Evolutionary conservation across 108 stramenopile genomes (phyloP).

Genomic region (Skeletonema tropicum): DNA sequence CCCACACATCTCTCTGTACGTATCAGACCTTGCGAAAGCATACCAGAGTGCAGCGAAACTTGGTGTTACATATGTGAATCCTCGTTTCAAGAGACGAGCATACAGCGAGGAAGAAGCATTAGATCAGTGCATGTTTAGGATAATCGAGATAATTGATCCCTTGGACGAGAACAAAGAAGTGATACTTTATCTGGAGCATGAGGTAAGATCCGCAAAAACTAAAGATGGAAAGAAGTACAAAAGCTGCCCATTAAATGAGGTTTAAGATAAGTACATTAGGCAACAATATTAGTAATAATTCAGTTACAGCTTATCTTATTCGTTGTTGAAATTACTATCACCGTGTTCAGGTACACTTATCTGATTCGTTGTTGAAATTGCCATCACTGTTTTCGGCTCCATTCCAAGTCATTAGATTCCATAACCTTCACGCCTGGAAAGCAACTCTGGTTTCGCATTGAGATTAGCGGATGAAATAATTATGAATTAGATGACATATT

Average conservation of each 20-base stretch:
- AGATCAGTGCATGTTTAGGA: constrained; percentile 71
- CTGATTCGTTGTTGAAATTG: too few species aligned
- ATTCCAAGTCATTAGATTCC: too few species aligned
- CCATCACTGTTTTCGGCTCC: too few species aligned
- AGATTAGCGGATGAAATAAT: too few species aligned
- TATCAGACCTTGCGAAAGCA: constrained; percentile 36
- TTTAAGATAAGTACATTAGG: background rate
- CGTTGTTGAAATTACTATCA: too few species aligned
- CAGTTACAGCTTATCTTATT: too few species aligned
- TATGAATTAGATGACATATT: too few species aligned
- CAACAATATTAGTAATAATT: too few species aligned
- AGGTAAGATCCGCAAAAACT: constrained; percentile 59
- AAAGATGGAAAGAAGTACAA: constrained; percentile 72
- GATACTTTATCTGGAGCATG: constrained; percentile 62
- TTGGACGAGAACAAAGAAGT: constrained; percentile 25
- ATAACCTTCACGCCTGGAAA: too few species aligned
- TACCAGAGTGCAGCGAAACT: constrained; percentile 44
- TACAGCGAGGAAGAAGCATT: constrained; percentile 59
- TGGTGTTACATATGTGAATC: constrained; percentile 59
- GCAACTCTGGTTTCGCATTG: too few species aligned
- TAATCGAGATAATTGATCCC: constrained; percentile 66
- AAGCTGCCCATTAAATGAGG: constrained; percentile 61
- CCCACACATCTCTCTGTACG: constrained; percentile 68
- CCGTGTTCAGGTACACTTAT: too few species aligned
- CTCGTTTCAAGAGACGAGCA: constrained; percentile 61